Evolutionary conservation across 495 filamentous ascomycete species (phyloP).

Genomic region (Penicillium manginii): DNA sequence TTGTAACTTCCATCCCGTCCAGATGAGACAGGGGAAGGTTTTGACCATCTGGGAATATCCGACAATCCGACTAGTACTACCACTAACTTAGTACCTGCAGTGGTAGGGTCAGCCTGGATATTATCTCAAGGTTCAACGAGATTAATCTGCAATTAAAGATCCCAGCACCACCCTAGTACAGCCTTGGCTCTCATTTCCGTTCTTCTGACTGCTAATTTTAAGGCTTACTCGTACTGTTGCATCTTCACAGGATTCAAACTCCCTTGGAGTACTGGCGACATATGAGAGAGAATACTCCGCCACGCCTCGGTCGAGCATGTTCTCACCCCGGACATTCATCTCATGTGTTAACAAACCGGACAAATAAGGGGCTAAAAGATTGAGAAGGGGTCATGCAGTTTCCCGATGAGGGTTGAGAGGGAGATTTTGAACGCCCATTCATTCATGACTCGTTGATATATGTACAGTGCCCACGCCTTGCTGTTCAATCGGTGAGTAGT

Average conservation of each 20-base stretch:
- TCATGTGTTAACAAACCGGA: neutral
- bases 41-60: neutral
- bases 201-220: neutral
- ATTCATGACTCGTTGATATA: neutral
- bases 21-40: neutral
- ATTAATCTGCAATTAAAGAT: neutral
- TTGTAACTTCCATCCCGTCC: neutral
- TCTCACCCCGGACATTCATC: constrained; percentile 2
- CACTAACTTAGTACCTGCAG: too few relatives aligned
- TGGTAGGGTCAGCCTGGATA: too few relatives aligned
- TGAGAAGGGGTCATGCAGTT: neutral
- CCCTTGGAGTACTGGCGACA: neutral
- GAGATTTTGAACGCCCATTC: neutral
- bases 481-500: too few relatives aligned
- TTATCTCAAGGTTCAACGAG: neutral
- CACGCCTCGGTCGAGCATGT: constrained; percentile 5
- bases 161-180: neutral
- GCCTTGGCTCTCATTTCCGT: neutral
- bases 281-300: neutral
- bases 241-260: neutral
- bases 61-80: too few relatives aligned
- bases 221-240: neutral
- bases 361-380: neutral
- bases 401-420: neutral
- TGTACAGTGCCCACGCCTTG: neutral